Percentiles rank a stretch among this genome's conserved stretches.
Evolutionary conservation across 2,329 filamentous ascomycete species (phyloP).

Genomic region (Penicillium sp.): DNA sequence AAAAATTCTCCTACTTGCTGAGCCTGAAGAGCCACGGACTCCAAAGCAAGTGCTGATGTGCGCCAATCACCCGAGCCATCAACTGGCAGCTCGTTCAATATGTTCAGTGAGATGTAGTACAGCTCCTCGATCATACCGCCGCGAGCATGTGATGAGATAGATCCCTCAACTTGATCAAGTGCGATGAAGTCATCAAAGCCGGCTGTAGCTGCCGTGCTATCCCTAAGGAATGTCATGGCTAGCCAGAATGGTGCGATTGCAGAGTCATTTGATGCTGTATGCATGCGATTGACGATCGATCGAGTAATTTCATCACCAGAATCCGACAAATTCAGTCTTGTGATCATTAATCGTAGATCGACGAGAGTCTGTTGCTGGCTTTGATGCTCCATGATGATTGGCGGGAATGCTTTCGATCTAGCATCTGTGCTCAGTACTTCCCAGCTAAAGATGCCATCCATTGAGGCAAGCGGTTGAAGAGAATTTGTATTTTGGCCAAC

Average conservation of each 20-base stretch:
- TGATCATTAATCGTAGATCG: slow-evolving; percentile 61
- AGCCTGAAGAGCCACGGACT: slow-evolving; percentile 77
- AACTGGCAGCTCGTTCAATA: slow-evolving; percentile 40
- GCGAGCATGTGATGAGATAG: slow-evolving; percentile 26
- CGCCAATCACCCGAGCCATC: slow-evolving; percentile 64
- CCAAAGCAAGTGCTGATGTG: slow-evolving; percentile 75
- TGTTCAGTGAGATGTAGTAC: slow-evolving; percentile 45
- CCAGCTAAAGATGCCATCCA: slow-evolving; percentile 26
- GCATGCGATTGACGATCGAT: slow-evolving; percentile 66
- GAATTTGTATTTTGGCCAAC: slow-evolving; percentile 39
- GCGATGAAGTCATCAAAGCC: slow-evolving; percentile 69
- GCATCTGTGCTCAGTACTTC: slow-evolving; percentile 28
- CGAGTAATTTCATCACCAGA: slow-evolving; percentile 56
- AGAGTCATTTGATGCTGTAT: slow-evolving; percentile 58
- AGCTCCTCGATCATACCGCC: slow-evolving; percentile 47
- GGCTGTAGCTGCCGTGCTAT: slow-evolving; percentile 50
- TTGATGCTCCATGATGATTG: slow-evolving; percentile 64
- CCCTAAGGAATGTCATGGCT: slow-evolving; percentile 69
- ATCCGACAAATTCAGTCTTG: slow-evolving; percentile 55
- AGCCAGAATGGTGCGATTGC: slow-evolving; percentile 79
- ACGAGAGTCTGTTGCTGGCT: slow-evolving; percentile 67
- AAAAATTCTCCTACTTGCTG: slow-evolving; percentile 68
- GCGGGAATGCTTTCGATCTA: slow-evolving; percentile 52
- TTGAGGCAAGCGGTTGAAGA: slow-evolving; percentile 30
- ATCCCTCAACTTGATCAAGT: slow-evolving; percentile 45